Percentiles rank a stretch among this genome's conserved stretches.
Conservation (phyloP, 345 rosid species). For the Diplotaxis tenuifolia region DNA sequence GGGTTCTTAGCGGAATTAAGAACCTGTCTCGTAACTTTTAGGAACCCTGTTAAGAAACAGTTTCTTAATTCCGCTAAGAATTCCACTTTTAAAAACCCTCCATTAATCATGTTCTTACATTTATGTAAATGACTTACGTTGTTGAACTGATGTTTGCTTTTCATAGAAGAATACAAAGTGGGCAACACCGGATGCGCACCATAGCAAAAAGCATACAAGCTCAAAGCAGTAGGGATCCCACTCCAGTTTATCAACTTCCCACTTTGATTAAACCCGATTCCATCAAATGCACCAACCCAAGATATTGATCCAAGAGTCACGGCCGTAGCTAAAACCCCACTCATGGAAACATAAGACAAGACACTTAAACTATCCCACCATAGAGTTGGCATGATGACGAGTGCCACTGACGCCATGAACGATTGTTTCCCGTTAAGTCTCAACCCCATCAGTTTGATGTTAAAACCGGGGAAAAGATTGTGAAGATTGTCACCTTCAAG, state of each 20-base stretch:
- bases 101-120: no score
- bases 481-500: conserved; percentile 51
- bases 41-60: no score
- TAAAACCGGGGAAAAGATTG: conserved; percentile 41
- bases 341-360: conserved; percentile 48
- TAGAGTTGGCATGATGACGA: conserved; percentile 43
- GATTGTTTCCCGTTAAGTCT: conserved; percentile 36
- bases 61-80: no score
- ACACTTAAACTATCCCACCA: conserved; percentile 42
- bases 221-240: conserved; percentile 46
- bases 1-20: no score
- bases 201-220: conserved; percentile 49
- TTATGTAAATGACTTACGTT: conserved; percentile 30
- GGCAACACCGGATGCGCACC: conserved; percentile 50
- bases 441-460: conserved; percentile 28
- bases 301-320: conserved; percentile 43
- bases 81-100: no score
- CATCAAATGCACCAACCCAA: conserved; percentile 35
- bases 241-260: conserved; percentile 36
- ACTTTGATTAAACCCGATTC: conserved; percentile 39
- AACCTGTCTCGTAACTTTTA: no score
- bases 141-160: conserved; percentile 43
- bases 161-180: conserved; percentile 49
- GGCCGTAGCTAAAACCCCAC: conserved; percentile 46
- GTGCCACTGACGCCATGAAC: conserved; percentile 36